Conservation (phyloP, 441 rosid genomes). For the Pelargonium cotyledonis region DNA sequence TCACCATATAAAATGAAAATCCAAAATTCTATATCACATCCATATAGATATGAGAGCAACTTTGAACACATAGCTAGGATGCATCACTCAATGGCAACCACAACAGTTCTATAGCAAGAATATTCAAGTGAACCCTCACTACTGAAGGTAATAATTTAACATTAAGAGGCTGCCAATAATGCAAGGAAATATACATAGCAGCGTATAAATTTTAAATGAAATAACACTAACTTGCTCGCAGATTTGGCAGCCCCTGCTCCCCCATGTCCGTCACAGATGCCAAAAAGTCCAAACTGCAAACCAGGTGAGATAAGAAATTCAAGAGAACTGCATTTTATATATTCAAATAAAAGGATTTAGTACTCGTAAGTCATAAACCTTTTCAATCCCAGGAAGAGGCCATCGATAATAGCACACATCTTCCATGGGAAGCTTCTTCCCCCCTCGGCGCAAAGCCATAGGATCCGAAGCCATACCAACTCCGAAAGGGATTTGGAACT, state of each 20-base stretch:
- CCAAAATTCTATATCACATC: background rate
- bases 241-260: conserved; percentile 80
- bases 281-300: conserved; percentile 87
- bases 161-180: background rate
- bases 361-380: conserved; percentile 58
- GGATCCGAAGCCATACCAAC: too few species aligned
- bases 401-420: conserved; percentile 84
- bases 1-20: too few species aligned
- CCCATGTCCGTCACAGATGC: conserved; percentile 97
- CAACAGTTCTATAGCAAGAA: background rate
- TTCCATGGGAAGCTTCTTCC: conserved; percentile 49
- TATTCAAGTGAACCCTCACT: background rate
- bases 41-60: background rate
- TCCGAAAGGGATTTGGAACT: too few species aligned
- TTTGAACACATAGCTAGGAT: background rate
- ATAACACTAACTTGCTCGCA: conserved; percentile 75
- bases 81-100: background rate
- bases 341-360: conserved; percentile 8
- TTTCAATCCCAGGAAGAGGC: conserved; percentile 77
- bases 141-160: background rate
- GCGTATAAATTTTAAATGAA: conserved; percentile 21
- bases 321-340: background rate
- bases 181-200: background rate
- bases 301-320: conserved; percentile 6
- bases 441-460: too few species aligned